These are phyloP conservation scores for Mycena rosella DNA, from an alignment of 768 basidiomycete species.

Conservation along the genomic window DNA sequence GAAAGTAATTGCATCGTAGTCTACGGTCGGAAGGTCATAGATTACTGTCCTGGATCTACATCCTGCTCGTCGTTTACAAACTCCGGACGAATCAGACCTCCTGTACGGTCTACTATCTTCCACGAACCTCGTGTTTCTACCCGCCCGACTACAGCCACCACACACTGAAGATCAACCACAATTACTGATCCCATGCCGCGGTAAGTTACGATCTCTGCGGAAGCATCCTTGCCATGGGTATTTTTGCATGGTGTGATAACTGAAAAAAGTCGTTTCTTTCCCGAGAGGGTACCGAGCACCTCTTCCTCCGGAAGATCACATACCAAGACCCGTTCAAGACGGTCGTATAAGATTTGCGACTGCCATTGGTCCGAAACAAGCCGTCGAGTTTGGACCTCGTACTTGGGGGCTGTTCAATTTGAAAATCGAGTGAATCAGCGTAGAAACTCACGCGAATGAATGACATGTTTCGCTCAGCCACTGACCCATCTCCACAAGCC, in stretches of 20 bases:
- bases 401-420: too few relatives aligned
- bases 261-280: not conserved
- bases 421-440: too few relatives aligned
- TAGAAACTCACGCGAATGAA: constrained; percentile 5
- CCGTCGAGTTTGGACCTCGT: constrained; percentile 3
- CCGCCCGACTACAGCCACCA: constrained; percentile 5
- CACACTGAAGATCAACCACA: constrained; percentile 5
- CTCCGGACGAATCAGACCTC: constrained; percentile 4
- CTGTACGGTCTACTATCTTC: constrained; percentile 11
- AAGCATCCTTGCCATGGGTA: constrained; percentile 8
- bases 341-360: constrained; percentile 6
- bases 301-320: not conserved
- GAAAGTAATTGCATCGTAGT: too few relatives aligned
- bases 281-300: not conserved
- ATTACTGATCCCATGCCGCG: not conserved
- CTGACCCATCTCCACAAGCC: too few relatives aligned
- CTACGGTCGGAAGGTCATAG: too few relatives aligned
- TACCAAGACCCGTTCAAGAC: constrained; percentile 3
- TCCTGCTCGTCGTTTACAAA: not conserved
- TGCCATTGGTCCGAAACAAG: not conserved
- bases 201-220: not conserved
- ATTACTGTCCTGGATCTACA: not conserved
- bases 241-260: constrained; percentile 7
- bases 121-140: not conserved
- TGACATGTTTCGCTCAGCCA: constrained; percentile 13